phyloP scores from a whole-genome alignment of 2,329 filamentous ascomycete species.

The Diplodia mutila region DNA sequence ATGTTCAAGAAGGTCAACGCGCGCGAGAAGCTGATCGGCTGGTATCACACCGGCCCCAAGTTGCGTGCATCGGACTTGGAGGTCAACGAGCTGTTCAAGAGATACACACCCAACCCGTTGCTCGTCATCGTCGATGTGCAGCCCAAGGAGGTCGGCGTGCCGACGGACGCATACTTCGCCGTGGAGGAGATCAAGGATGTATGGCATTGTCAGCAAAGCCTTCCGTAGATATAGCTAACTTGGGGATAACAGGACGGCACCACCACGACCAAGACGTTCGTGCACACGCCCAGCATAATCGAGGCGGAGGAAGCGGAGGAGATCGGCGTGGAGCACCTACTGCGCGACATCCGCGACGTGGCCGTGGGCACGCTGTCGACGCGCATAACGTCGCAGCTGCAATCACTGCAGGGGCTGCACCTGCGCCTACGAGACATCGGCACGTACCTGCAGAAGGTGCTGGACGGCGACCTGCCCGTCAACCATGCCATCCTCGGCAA shows the following conservation, averaged over 20 bases:
- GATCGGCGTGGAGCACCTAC: conserved; percentile 95
- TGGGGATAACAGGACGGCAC: conserved; percentile 77
- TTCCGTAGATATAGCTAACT: conserved; percentile 9
- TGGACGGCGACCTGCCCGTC: conserved; percentile 88
- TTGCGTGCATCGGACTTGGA: conserved; percentile 93
- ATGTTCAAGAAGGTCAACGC: conserved; percentile 99
- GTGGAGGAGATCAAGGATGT: conserved; percentile 99
- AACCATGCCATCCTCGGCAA: conserved; percentile 98
- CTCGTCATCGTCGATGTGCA: conserved; percentile 98
- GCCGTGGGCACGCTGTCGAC: conserved; percentile 96
- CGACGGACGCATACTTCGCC: conserved; percentile 98
- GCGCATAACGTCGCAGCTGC: conserved; percentile 94
- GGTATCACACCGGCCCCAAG: conserved; percentile 99
- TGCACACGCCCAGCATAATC: conserved; percentile 97
- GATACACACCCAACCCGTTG: conserved; percentile 94
- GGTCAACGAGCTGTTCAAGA: conserved; percentile 99
- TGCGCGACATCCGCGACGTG: conserved; percentile 97
- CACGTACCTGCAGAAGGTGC: conserved; percentile 91
- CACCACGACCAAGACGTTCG: conserved; percentile 94
- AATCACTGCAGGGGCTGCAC: conserved; percentile 95
- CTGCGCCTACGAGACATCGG: conserved; percentile 93
- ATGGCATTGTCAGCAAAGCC: conserved; percentile 44
- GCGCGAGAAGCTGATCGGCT: conserved; percentile 96
- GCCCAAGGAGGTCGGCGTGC: conserved; percentile 95
- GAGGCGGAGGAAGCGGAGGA: conserved; percentile 99